phyloP scores from a whole-genome alignment of 2,329 filamentous ascomycete genomes.

The Ophiocordyceps unilateralis region DNA sequence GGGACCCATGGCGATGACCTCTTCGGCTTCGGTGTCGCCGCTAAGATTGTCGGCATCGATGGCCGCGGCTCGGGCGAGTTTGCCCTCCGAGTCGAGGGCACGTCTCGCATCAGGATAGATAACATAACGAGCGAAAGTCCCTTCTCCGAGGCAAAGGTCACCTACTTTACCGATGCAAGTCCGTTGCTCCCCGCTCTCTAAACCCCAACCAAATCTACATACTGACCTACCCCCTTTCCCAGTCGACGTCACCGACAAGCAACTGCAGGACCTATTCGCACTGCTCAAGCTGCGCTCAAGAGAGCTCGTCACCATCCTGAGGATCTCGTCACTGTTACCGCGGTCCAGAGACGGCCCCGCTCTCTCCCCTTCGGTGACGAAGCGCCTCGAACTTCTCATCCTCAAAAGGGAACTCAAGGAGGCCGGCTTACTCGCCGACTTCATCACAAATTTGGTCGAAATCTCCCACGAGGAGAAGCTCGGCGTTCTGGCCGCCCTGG shows the following conservation, averaged over 20 bases:
- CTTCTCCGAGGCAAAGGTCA: constrained; percentile 71
- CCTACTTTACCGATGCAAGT: constrained; percentile 54
- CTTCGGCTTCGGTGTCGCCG: constrained; percentile 67
- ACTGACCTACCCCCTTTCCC: neutral
- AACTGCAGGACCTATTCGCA: constrained; percentile 54
- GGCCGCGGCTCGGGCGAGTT: constrained; percentile 61
- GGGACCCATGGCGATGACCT: constrained; percentile 54
- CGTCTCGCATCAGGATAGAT: constrained; percentile 59
- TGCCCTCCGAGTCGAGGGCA: constrained; percentile 71
- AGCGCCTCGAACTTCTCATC: constrained; percentile 77
- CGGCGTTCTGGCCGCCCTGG: constrained; percentile 63
- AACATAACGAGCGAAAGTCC: constrained; percentile 51
- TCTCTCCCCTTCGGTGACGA: constrained; percentile 69
- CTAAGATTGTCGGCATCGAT: constrained; percentile 63
- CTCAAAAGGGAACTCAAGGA: constrained; percentile 65
- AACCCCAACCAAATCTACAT: neutral
- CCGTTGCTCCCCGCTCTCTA: constrained; percentile 9
- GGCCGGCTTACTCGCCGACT: constrained; percentile 76
- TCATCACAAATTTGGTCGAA: constrained; percentile 88
- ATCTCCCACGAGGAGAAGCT: constrained; percentile 83
- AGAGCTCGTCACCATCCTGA: constrained; percentile 70
- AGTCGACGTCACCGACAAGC: constrained; percentile 30
- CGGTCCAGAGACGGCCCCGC: constrained; percentile 44
- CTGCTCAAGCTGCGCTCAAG: constrained; percentile 71
- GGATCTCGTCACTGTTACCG: constrained; percentile 70